Evolutionary conservation across 192 early-diverging fungal genomes (phyloP).

Genomic region (Podochytrium sp.): DNA sequence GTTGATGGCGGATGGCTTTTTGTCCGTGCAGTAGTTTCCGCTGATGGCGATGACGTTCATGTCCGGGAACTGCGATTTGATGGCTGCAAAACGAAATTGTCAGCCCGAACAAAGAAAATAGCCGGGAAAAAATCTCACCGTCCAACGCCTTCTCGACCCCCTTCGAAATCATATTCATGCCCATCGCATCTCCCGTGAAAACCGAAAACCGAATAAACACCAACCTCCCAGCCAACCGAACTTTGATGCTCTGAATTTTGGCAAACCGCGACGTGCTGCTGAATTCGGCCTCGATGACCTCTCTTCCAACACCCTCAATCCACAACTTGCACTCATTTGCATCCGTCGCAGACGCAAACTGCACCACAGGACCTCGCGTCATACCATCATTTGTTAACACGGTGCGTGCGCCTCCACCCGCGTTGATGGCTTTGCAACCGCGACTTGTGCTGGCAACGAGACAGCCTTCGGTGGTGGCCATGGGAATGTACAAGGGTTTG

Average conservation of each 20-base stretch:
- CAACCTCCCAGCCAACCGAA: constrained; percentile 79
- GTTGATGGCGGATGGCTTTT: constrained; percentile 95
- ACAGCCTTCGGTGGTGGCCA: constrained; percentile 95
- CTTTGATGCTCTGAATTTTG: constrained; percentile 78
- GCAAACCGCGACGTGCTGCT: constrained; percentile 90
- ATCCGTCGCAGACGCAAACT: constrained; percentile 71
- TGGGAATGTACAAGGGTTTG: constrained; percentile 81
- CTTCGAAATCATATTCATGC: constrained; percentile 99
- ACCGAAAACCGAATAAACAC: constrained; percentile 89
- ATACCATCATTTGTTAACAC: constrained; percentile 82
- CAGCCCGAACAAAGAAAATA: background rate
- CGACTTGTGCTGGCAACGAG: constrained; percentile 89
- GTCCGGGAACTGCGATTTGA: constrained; percentile 61
- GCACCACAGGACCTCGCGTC: constrained; percentile 91
- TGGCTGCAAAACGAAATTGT: background rate
- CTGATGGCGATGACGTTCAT: constrained; percentile 82
- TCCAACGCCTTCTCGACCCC: constrained; percentile 85
- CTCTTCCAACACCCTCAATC: constrained; percentile 69
- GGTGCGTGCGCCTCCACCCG: constrained; percentile 82
- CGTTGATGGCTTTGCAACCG: constrained; percentile 93
- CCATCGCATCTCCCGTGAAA: constrained; percentile 95
- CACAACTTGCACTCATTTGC: constrained; percentile 74
- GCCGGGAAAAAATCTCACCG: background rate
- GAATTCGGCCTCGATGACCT: constrained; percentile 74
- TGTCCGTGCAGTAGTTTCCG: constrained; percentile 96